These are phyloP conservation scores for Crepidotus sp. DNA, from an alignment of 1,284 basidiomycete genomes.

Conservation along the genomic window DNA sequence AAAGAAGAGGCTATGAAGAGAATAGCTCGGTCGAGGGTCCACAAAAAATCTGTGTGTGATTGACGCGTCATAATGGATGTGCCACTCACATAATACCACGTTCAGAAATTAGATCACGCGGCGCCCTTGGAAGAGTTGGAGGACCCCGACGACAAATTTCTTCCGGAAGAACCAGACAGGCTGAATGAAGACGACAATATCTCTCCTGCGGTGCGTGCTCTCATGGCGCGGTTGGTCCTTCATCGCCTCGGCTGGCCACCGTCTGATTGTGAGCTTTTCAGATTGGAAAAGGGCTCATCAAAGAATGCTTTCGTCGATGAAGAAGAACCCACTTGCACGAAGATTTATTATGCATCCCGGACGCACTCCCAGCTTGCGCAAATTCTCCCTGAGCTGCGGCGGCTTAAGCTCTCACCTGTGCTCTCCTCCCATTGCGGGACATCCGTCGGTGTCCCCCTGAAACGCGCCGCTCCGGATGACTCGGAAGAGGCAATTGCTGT, in stretches of 20 bases:
- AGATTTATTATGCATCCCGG: constrained; percentile 89
- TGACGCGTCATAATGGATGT: not conserved
- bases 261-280: constrained; percentile 10
- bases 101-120: constrained; percentile 12
- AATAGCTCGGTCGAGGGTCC: constrained; percentile 45
- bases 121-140: not conserved
- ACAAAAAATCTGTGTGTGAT: constrained; percentile 49
- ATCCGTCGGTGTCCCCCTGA: constrained; percentile 1
- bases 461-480: constrained; percentile 24
- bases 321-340: constrained; percentile 57
- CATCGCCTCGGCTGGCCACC: not conserved
- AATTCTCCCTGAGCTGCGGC: constrained; percentile 78
- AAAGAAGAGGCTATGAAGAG: constrained; percentile 52
- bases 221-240: constrained; percentile 66
- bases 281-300: constrained; percentile 26
- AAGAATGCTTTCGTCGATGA: constrained; percentile 23
- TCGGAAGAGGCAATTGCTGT: constrained; percentile 18
- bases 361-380: constrained; percentile 95
- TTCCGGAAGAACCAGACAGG: constrained; percentile 43
- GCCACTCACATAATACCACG: not conserved
- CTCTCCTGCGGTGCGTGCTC: constrained; percentile 68
- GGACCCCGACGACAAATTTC: constrained; percentile 34
- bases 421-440: constrained; percentile 11
- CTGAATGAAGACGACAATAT: constrained; percentile 45
- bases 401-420: constrained; percentile 35